Base-by-base conservation (phyloP, 83 land plant genomes). In the Larix sibirica region DNA sequence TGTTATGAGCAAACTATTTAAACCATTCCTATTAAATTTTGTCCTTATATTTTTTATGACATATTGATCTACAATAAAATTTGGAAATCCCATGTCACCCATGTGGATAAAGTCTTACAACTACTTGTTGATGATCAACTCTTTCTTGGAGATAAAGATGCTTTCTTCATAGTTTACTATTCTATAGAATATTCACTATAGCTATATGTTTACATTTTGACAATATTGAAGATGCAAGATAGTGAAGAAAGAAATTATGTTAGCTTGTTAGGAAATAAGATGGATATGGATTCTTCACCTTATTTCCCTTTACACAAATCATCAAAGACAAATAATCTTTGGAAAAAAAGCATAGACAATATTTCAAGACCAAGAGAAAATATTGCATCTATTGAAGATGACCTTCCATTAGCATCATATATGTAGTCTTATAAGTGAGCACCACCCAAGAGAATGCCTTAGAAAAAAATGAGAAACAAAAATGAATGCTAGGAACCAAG, bases 171-270 rank as follows among this genome's bases (percentile, higher is more conserved):
- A 98, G 84, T 80, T 91, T 40, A 92, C 84, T 42, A 97, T 97
- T 42, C 83, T 98, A 9, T 94, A 98, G 59, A 98, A 98, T 89
- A 93, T 98, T 90, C 99, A 94, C 70, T 96, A 98, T 79, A 92
- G 96, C 81, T 92, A 98, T 81, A 86, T 91, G 92, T 92, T 98
- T 33, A 62, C 92, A 99, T 81, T 87, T 96, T 85, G 94, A 93
- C 38, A 86, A 93, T 67, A 44, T 83, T 69, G 94, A 93, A 62
- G 91, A 96, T 76, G 99, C 96, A 78, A 95, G 92, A 92, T 24
- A 85, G 91, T 56, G 96, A 88, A 69, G 83, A 81, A 0, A 73
- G 79, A 64, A 60, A 18, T 60, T 26, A 31, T 78, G 28, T 17
- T 73, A 23, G 38, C 62, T 14, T 67, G 24, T 64, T 84, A 83